phyloP scores from a whole-genome alignment of 805 yeast genomes.

The Yarrowia phangngaensis region DNA sequence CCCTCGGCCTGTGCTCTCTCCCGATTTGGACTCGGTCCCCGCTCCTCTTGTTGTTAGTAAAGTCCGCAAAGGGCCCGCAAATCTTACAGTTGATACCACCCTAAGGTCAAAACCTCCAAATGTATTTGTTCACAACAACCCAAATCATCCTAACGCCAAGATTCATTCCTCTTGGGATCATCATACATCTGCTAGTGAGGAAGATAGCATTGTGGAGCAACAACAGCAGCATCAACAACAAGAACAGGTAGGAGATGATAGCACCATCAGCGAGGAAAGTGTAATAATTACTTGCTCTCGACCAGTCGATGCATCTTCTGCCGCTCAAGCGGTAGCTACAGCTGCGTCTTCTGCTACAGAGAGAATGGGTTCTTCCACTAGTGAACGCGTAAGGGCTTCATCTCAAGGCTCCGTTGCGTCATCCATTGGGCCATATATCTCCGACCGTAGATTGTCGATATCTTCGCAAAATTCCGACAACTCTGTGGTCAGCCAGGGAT shows the following conservation, averaged over 20 bases:
- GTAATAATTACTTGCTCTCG: slow-evolving; percentile 17
- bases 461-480: slow-evolving; percentile 17
- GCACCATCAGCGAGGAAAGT: slow-evolving; percentile 7
- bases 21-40: slow-evolving; percentile 20
- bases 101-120: neutral
- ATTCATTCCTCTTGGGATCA: slow-evolving; percentile 19
- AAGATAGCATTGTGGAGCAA: neutral
- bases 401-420: slow-evolving; percentile 18
- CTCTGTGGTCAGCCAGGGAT: neutral
- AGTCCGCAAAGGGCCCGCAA: slow-evolving; percentile 14
- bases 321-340: neutral
- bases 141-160: slow-evolving; percentile 26
- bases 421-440: slow-evolving; percentile 1
- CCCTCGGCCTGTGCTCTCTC: slow-evolving; percentile 21
- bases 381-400: neutral
- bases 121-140: slow-evolving; percentile 9
- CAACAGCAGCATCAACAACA: neutral
- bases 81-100: slow-evolving; percentile 21
- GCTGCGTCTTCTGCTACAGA: neutral
- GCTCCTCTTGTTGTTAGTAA: slow-evolving; percentile 23
- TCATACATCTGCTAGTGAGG: slow-evolving; percentile 20
- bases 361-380: neutral
- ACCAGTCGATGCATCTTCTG: slow-evolving; percentile 10
- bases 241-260: neutral
- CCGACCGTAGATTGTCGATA: slow-evolving; percentile 4